A percentile compares a stretch with the other conserved stretches of the same genome.
phyloP scores from a whole-genome alignment of 163 green algal genomes.

The Chlamydomonas reinhardtii region DNA sequence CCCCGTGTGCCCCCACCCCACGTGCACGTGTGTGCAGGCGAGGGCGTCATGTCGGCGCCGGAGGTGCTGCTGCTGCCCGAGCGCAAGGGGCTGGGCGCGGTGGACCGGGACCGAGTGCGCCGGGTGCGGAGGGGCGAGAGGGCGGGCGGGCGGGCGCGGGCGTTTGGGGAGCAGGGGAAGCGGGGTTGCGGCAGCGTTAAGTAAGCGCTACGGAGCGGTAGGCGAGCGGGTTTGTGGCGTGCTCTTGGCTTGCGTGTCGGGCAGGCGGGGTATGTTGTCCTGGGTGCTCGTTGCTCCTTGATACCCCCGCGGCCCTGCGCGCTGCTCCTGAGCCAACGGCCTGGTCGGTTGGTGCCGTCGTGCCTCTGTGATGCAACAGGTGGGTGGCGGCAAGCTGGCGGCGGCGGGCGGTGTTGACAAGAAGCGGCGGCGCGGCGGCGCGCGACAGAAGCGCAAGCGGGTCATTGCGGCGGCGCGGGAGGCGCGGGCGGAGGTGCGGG shows the following conservation, averaged over 20 bases:
- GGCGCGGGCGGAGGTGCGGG: conserved; percentile 14
- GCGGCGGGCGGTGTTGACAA: not conserved
- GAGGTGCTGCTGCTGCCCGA: conserved; percentile 56
- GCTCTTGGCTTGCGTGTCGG: too few relatives aligned
- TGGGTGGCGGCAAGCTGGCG: not conserved
- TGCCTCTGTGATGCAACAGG: not conserved
- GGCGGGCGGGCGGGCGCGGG: not conserved
- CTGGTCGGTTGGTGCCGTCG: too few relatives aligned
- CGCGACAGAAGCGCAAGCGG: conserved; percentile 1
- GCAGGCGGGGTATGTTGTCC: too few relatives aligned
- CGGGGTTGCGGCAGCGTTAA: not conserved
- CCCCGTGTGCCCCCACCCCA: too few relatives aligned
- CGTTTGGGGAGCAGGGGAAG: not conserved
- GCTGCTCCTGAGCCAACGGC: too few relatives aligned
- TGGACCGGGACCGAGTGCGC: conserved; percentile 6
- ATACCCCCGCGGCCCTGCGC: not conserved
- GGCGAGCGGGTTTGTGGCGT: too few relatives aligned
- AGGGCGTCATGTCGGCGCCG: conserved; percentile 4
- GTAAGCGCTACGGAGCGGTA: too few relatives aligned
- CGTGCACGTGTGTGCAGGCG: conserved; percentile 14
- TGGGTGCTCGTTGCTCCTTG: too few relatives aligned
- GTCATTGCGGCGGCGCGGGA: not conserved
- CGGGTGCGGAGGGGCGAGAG: conserved; percentile 3
- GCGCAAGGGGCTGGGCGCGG: conserved; percentile 44
- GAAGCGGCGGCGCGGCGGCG: conserved; percentile 28